Evolutionary conservation across 2,329 filamentous ascomycete genomes (phyloP).

Genomic region (Neophaeococcomyces mojaviensis): DNA sequence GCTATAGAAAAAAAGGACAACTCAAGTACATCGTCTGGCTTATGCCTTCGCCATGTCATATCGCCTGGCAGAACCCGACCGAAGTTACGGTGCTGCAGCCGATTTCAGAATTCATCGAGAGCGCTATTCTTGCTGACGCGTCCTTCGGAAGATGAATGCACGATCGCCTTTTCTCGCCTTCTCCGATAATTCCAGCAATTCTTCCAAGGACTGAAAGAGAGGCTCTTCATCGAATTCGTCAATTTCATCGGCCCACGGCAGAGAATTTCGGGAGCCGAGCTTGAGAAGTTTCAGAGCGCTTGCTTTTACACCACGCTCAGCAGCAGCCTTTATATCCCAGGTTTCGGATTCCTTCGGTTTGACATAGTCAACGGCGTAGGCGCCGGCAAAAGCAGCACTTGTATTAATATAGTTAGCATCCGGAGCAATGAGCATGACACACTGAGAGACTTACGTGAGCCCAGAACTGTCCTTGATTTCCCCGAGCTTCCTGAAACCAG

Average conservation of each 20-base stretch:
- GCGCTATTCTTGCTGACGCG: too few relatives aligned
- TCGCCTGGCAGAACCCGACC: too few relatives aligned
- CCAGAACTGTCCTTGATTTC: slow-evolving; percentile 16
- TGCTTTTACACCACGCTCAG: slow-evolving; percentile 13
- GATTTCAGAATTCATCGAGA: too few relatives aligned
- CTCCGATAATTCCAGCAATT: background rate
- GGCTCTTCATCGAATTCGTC: slow-evolving; percentile 1
- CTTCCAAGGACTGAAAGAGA: background rate
- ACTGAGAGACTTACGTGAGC: slow-evolving; percentile 11
- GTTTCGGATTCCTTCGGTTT: slow-evolving; percentile 11
- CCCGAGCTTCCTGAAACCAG: background rate
- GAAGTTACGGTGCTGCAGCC: too few relatives aligned
- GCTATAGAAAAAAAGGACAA: too few relatives aligned
- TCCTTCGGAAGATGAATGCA: background rate
- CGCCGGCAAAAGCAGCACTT: slow-evolving; percentile 17
- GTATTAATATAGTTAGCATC: background rate
- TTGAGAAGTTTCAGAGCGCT: slow-evolving; percentile 7
- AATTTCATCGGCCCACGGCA: slow-evolving; percentile 19
- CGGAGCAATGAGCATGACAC: background rate
- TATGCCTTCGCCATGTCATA: too few relatives aligned
- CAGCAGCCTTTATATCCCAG: slow-evolving; percentile 15
- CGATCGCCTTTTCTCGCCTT: background rate
- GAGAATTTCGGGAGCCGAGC: slow-evolving; percentile 12
- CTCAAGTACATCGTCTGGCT: too few relatives aligned
- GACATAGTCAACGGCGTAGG: slow-evolving; percentile 17